phyloP scores from a whole-genome alignment of 192 early-diverging fungal genomes.

The Podila minutissima region DNA sequence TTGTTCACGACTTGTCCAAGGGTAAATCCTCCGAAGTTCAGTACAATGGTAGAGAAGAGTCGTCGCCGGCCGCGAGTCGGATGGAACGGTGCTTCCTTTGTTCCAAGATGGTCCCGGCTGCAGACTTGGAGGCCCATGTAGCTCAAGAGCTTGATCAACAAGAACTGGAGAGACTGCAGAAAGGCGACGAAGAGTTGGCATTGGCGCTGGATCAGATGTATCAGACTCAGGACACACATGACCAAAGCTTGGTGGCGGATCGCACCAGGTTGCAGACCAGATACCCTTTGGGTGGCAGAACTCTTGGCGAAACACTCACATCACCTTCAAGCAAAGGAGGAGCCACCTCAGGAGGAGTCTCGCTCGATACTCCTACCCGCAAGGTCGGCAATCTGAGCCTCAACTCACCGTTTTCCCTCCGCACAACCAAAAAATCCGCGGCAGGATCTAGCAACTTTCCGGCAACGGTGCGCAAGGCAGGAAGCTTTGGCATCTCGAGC shows the following conservation, averaged over 20 bases:
- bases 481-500: constrained; percentile 1
- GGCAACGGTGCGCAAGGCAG: neutral
- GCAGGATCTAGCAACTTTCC: neutral
- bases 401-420: constrained; percentile 3
- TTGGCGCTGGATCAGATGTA: neutral
- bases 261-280: neutral
- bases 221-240: constrained; percentile 13
- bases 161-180: constrained; percentile 22
- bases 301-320: neutral
- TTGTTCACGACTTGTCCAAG: neutral
- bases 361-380: constrained; percentile 40
- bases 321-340: neutral
- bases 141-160: constrained; percentile 29
- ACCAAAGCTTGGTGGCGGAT: neutral
- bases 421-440: neutral
- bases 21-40: neutral
- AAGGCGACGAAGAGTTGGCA: constrained; percentile 21
- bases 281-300: neutral
- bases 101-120: constrained; percentile 9
- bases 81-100: constrained; percentile 29
- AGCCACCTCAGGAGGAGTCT: neutral
- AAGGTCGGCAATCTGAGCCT: constrained; percentile 25
- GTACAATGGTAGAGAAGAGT: neutral
- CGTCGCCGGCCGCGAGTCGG: neutral
- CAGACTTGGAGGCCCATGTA: constrained; percentile 30